Evolutionary conservation across 2,329 filamentous ascomycete genomes (phyloP).

Genomic region (Fusarium tupiense): DNA sequence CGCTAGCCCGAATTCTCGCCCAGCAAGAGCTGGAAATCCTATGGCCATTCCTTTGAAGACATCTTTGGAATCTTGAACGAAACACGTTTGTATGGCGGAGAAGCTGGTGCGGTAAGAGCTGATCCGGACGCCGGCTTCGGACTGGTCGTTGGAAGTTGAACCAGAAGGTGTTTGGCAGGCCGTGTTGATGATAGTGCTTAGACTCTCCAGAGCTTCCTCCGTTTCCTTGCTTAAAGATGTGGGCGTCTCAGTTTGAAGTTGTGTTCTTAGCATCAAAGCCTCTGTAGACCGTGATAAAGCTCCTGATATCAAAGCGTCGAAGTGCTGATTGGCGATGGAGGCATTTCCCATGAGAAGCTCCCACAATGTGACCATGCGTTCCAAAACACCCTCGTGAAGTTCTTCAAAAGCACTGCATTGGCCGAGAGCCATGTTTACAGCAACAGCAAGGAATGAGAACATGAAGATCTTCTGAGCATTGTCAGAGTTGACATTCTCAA

Average conservation of each 20-base stretch:
- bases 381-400: constrained; percentile 23
- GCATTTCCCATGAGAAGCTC: constrained; percentile 35
- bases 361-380: constrained; percentile 32
- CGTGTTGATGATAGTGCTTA: constrained; percentile 26
- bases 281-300: constrained; percentile 30
- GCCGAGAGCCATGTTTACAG: constrained; percentile 39
- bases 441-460: constrained; percentile 38
- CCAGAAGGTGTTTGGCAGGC: neutral
- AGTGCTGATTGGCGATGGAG: constrained; percentile 26
- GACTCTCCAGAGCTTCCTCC: constrained; percentile 16
- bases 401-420: constrained; percentile 28
- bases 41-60: constrained; percentile 46
- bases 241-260: constrained; percentile 5
- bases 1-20: constrained; percentile 45
- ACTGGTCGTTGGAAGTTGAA: neutral
- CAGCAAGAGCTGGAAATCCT: constrained; percentile 45
- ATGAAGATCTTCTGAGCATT: constrained; percentile 39
- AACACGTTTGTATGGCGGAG: constrained; percentile 48
- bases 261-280: constrained; percentile 14
- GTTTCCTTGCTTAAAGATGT: neutral
- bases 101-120: constrained; percentile 34
- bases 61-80: constrained; percentile 48
- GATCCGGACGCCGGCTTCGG: neutral
- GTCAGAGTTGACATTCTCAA: constrained; percentile 30
- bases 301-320: constrained; percentile 31